Evolutionary conservation across 2,329 filamentous ascomycete genomes (phyloP).

Genomic region (Cladosporium sp.): DNA sequence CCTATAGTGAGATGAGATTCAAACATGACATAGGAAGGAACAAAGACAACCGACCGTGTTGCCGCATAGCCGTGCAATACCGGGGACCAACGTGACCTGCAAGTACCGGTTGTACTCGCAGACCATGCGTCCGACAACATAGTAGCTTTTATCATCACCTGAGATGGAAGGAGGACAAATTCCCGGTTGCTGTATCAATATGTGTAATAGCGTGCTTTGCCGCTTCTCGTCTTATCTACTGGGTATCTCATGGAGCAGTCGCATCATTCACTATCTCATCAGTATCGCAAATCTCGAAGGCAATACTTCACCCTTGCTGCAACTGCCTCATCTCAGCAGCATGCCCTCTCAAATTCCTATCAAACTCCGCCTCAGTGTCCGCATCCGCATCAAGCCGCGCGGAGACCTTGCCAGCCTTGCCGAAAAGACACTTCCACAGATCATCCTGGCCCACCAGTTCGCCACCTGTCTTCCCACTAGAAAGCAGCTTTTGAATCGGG

Average conservation of each 20-base stretch:
- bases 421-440: constrained; percentile 88
- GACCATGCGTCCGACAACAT: too few relatives aligned
- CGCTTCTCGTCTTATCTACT: not conserved
- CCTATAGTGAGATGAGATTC: too few relatives aligned
- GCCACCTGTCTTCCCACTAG: constrained; percentile 68
- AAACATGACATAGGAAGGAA: too few relatives aligned
- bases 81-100: too few relatives aligned
- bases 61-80: too few relatives aligned
- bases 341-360: constrained; percentile 55
- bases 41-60: too few relatives aligned
- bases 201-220: not conserved
- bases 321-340: constrained; percentile 53
- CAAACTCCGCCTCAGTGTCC: constrained; percentile 47
- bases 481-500: constrained; percentile 69
- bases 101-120: too few relatives aligned
- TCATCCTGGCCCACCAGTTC: constrained; percentile 79
- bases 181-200: not conserved
- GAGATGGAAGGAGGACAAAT: not conserved
- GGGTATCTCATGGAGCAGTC: not conserved
- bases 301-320: not conserved
- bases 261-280: not conserved
- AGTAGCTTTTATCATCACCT: not conserved
- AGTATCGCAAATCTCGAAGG: not conserved
- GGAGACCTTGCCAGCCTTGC: constrained; percentile 41
- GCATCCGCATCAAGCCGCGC: not conserved